Percentiles rank a stretch among this genome's conserved stretches.
Evolutionary conservation across 495 filamentous ascomycete genomes (phyloP).

Genomic region (Pyrenula aspistea): DNA sequence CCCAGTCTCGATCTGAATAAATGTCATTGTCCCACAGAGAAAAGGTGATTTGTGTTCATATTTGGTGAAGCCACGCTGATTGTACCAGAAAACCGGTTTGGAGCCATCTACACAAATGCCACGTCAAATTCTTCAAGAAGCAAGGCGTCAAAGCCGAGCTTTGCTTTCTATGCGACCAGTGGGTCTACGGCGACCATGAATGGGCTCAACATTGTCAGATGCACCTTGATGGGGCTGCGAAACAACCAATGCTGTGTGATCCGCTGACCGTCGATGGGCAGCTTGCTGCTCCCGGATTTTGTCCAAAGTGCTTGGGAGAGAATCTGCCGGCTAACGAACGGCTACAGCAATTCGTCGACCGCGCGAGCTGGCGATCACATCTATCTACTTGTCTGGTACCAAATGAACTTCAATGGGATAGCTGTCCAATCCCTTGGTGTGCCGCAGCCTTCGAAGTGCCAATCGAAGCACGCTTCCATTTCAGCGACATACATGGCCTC

Average conservation of each 20-base stretch:
- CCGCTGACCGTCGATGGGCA: conserved; percentile 7
- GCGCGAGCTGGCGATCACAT: not conserved
- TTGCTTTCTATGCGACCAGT: conserved; percentile 13
- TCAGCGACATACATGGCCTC: not conserved
- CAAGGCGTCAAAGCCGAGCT: conserved; percentile 8
- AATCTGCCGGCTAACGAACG: not conserved
- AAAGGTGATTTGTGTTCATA: not conserved
- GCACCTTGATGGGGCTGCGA: conserved; percentile 7
- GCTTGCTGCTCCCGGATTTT: conserved; percentile 5
- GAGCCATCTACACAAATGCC: conserved; percentile 10
- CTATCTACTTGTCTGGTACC: not conserved
- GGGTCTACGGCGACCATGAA: conserved; percentile 5
- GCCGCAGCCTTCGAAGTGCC: not conserved
- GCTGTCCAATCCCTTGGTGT: not conserved
- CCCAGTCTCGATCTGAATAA: conserved; percentile 10
- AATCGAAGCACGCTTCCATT: not conserved
- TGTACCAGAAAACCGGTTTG: conserved; percentile 3
- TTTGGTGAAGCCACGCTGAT: not conserved
- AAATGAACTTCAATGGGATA: not conserved
- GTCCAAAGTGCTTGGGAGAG: not conserved
- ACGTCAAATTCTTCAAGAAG: conserved; percentile 6
- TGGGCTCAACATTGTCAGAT: conserved; percentile 9
- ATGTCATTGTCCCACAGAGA: conserved; percentile 4
- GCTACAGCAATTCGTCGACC: not conserved
- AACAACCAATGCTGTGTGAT: conserved; percentile 7